Evolutionary conservation across 2,329 filamentous ascomycete genomes (phyloP).

Genomic region (Alternaria triticimaculans): DNA sequence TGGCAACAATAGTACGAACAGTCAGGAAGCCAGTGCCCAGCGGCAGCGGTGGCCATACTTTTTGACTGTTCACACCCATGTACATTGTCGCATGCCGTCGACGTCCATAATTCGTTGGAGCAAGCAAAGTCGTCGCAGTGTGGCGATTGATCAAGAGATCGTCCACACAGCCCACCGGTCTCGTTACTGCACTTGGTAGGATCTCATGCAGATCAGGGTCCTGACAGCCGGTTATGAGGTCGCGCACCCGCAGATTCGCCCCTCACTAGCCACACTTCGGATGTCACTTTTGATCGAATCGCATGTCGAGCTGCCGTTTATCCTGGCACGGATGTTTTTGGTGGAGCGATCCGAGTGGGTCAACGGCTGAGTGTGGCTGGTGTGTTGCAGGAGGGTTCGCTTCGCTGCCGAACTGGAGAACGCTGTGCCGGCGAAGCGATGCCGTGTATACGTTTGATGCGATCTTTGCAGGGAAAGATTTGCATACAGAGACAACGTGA

Average conservation of each 20-base stretch:
- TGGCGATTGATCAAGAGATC: constrained; percentile 31
- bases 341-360: constrained; percentile 8
- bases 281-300: constrained; percentile 26
- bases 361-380: constrained; percentile 12
- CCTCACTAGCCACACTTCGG: constrained; percentile 39
- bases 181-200: constrained; percentile 20
- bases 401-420: constrained; percentile 18
- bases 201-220: constrained; percentile 35
- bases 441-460: constrained; percentile 6
- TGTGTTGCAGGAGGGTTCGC: constrained; percentile 8
- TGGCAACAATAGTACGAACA: constrained; percentile 1
- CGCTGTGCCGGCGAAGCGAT: constrained; percentile 14
- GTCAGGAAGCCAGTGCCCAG: constrained; percentile 2
- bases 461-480: background rate
- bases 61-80: constrained; percentile 27
- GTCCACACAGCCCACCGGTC: constrained; percentile 28
- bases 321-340: constrained; percentile 1
- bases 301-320: constrained; percentile 13
- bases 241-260: constrained; percentile 21
- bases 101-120: constrained; percentile 18
- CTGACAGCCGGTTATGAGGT: constrained; percentile 12
- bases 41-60: constrained; percentile 17
- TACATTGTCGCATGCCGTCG: constrained; percentile 5
- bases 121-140: constrained; percentile 18
- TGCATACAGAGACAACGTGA: constrained; percentile 2